Evolutionary conservation across 306 rosid genomes (phyloP), one percentile per base, ranked within the genome.

Genomic region (Carpinus fangiana): DNA sequence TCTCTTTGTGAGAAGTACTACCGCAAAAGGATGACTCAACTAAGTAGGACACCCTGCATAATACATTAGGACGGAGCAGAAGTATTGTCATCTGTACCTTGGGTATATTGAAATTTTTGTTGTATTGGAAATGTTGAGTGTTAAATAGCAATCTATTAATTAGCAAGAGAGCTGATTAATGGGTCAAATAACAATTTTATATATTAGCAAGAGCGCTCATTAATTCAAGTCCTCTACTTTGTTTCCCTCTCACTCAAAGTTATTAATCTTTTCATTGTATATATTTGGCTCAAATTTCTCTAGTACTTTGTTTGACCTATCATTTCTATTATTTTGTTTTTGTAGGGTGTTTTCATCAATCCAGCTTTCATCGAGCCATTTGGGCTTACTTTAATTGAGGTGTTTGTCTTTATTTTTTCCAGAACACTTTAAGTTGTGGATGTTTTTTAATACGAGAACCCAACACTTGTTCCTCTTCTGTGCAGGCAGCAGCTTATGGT

Each of bases 321-420:
- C 55, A 72, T 72, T 41, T 34, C 26, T 9, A 7, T 34, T 14
- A 28, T 57, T 46, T 16, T 81, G 46, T 48, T 70, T 74, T 70
- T 59, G 84, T 61, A 88, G 92, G 92, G 92, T 74, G 92, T 88
- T 67, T 88, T 88, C 72, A 86, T 88, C 72, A 88, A 88, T 84
- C 92, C 92, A 13, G 92, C 92, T 38, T 86, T 86, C 80, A 88
- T 84, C 20, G 90, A 88, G 80, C 92, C 92, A 77, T 88, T 88
- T 75, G 90, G 92, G 14, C 90, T 88, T 71, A 88, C 92, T 79
- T 73, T 88, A 64, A 86, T 86, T 76, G 90, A 89, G 90, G 90
- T 86, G 43, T 26, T 55, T 61, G 36, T 64, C 64, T 73, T 61
- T 38, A 65, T 41, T 54, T 78, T 60, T 52, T 48, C 28, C 56